These are phyloP conservation scores for Draba incana DNA, from an alignment of 345 rosid genomes.

Conservation along the genomic window DNA sequence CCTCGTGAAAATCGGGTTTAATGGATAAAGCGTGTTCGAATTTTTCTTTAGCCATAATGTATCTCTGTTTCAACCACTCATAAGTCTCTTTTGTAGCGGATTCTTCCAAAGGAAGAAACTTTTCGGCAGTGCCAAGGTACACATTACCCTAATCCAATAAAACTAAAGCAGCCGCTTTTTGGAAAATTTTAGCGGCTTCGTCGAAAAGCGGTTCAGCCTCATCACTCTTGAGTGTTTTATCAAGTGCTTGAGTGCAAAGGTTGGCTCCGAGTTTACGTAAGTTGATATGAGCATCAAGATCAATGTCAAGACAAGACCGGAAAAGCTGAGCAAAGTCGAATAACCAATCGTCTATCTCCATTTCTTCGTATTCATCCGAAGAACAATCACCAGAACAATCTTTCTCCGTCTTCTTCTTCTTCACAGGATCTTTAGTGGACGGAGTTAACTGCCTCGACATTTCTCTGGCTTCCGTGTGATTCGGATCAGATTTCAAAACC, in stretches of 20 bases:
- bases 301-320: conserved; percentile 83
- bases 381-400: too few relatives aligned
- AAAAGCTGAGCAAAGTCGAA: conserved; percentile 96
- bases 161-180: conserved; percentile 94
- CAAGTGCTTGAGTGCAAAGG: conserved; percentile 94
- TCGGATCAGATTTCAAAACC: conserved; percentile 68
- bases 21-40: conserved; percentile 78
- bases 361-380: conserved; percentile 52
- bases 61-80: conserved; percentile 88
- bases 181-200: conserved; percentile 88
- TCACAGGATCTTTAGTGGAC: conserved; percentile 59
- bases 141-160: conserved; percentile 98
- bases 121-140: conserved; percentile 95
- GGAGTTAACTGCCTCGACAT: conserved; percentile 60
- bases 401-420: too few relatives aligned
- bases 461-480: conserved; percentile 78
- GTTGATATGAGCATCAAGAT: conserved; percentile 93
- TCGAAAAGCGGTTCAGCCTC: conserved; percentile 85
- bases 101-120: conserved; percentile 89
- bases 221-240: conserved; percentile 93
- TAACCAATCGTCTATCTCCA: conserved; percentile 98
- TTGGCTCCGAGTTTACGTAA: conserved; percentile 96
- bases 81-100: conserved; percentile 76
- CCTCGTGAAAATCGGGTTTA: conserved; percentile 93
- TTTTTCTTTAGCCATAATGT: conserved; percentile 74